phyloP scores from a whole-genome alignment of 352 stramenopile genomes.

The Phytophthora lateralis region DNA sequence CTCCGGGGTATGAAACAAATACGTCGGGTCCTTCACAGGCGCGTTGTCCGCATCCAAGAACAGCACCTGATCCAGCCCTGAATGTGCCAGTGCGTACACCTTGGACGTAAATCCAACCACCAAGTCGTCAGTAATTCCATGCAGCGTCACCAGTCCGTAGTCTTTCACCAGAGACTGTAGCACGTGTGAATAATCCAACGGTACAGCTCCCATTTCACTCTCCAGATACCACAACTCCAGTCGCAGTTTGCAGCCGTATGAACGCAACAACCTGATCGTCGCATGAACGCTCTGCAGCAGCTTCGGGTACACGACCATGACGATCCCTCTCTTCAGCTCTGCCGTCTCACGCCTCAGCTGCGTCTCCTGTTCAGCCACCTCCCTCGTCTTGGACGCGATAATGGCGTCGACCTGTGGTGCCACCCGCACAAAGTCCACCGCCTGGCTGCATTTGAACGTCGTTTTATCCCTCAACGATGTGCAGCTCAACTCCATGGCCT shows the following conservation, averaged over 20 bases:
- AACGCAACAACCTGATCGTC: conserved; percentile 37
- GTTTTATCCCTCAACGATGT: conserved; percentile 34
- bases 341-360: neutral
- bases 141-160: conserved; percentile 32
- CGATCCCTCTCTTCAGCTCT: conserved; percentile 27
- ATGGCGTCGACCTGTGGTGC: conserved; percentile 28
- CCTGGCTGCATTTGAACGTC: conserved; percentile 46
- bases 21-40: conserved; percentile 76
- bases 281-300: conserved; percentile 47
- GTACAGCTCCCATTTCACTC: conserved; percentile 35
- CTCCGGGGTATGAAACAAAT: conserved; percentile 70
- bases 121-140: conserved; percentile 34
- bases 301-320: conserved; percentile 63
- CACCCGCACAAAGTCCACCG: conserved; percentile 38
- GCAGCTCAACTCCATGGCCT: conserved; percentile 41
- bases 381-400: conserved; percentile 22
- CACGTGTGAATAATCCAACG: conserved; percentile 26
- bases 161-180: conserved; percentile 29
- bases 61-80: conserved; percentile 48
- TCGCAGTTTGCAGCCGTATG: conserved; percentile 42
- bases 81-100: conserved; percentile 52
- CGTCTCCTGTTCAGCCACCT: neutral
- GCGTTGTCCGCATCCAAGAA: conserved; percentile 85
- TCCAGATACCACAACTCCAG: conserved; percentile 58
- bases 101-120: conserved; percentile 60